phyloP scores from a whole-genome alignment of 352 stramenopile genomes.

The Phytophthora nicotianae region DNA sequence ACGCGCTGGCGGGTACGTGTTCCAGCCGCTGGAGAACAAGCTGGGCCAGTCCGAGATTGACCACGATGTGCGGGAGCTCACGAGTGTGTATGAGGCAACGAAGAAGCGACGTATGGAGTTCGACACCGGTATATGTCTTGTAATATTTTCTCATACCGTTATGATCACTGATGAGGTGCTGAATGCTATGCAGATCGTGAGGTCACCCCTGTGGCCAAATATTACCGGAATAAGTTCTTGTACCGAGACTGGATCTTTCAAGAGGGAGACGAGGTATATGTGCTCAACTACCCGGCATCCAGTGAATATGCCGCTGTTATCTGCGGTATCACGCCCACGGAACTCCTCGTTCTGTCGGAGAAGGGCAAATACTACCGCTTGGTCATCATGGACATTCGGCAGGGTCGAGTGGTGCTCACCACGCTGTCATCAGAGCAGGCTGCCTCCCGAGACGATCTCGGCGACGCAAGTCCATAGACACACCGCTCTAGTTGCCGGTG shows the following conservation, averaged over 20 bases:
- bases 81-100: conserved; percentile 46
- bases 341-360: conserved; percentile 81
- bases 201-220: conserved; percentile 55
- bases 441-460: conserved; percentile 52
- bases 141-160: conserved; percentile 8
- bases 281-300: conserved; percentile 62
- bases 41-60: conserved; percentile 76
- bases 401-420: conserved; percentile 62
- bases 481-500: conserved; percentile 18
- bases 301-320: conserved; percentile 76
- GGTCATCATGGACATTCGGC: conserved; percentile 77
- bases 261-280: conserved; percentile 79
- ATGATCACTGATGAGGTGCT: conserved; percentile 26
- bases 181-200: conserved; percentile 33
- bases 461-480: conserved; percentile 51
- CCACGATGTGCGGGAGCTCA: conserved; percentile 70
- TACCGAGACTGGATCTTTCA: conserved; percentile 82
- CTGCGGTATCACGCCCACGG: conserved; percentile 66
- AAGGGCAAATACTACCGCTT: conserved; percentile 82
- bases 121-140: conserved; percentile 37
- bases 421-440: conserved; percentile 57
- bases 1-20: conserved; percentile 61
- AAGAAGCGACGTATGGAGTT: conserved; percentile 75
- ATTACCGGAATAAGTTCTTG: conserved; percentile 77
- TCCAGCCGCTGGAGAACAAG: conserved; percentile 73